Conservation (phyloP, 495 filamentous ascomycete species). For the Chaetomium tenue region DNA sequence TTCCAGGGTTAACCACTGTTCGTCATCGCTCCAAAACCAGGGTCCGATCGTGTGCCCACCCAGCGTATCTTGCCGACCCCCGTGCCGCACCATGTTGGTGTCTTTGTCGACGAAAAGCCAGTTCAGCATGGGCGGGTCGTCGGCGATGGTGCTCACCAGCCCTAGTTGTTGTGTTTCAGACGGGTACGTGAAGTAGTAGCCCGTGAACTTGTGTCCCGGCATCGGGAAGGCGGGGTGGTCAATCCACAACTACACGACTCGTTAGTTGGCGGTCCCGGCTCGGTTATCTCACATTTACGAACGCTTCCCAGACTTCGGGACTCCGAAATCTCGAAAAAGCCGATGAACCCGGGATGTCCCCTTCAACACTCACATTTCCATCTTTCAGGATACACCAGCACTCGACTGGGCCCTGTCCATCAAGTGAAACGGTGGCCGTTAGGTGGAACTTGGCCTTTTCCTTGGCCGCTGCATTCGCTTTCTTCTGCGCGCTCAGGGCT, state of each 20-base stretch:
- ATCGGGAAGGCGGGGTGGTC: slow-evolving; percentile 46
- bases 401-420: slow-evolving; percentile 39
- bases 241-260: slow-evolving; percentile 42
- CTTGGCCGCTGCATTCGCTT: slow-evolving; percentile 48
- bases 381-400: slow-evolving; percentile 45
- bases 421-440: slow-evolving; percentile 46
- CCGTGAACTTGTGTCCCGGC: slow-evolving; percentile 55
- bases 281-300: not conserved
- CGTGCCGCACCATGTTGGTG: slow-evolving; percentile 55
- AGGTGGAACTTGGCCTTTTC: slow-evolving; percentile 53
- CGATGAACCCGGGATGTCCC: not conserved
- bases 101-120: slow-evolving; percentile 64
- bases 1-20: slow-evolving; percentile 54
- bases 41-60: slow-evolving; percentile 53
- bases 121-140: slow-evolving; percentile 61
- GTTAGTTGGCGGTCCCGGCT: not conserved
- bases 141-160: slow-evolving; percentile 56
- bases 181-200: slow-evolving; percentile 61
- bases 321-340: not conserved
- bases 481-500: slow-evolving; percentile 52
- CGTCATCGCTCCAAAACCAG: slow-evolving; percentile 57
- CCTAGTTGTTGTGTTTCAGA: slow-evolving; percentile 54
- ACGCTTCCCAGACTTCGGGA: not conserved
- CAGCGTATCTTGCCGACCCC: slow-evolving; percentile 47
- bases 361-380: slow-evolving; percentile 40